phyloP scores from a whole-genome alignment of 345 rosid genomes.

The Populus pruinosa region DNA sequence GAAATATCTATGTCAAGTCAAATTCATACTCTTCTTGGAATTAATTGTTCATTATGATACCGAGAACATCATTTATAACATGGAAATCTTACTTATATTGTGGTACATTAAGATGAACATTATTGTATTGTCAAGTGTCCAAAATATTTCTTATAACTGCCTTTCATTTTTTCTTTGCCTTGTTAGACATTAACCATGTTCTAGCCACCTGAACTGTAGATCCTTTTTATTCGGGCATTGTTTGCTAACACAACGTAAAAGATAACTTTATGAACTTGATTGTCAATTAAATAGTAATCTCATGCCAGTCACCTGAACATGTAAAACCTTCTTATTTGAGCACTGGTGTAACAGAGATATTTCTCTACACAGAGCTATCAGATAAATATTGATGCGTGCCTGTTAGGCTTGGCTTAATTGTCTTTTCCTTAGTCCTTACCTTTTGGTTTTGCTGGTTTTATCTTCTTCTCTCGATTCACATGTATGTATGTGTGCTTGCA shows the following conservation, averaged over 20 bases:
- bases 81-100: neutral
- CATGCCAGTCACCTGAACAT: neutral
- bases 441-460: neutral
- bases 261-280: neutral
- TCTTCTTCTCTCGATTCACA: neutral
- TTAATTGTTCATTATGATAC: neutral
- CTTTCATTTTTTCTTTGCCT: neutral
- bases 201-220: neutral
- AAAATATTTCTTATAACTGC: neutral
- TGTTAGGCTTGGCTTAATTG: neutral
- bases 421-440: neutral
- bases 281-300: neutral
- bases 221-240: neutral
- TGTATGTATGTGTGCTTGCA: neutral
- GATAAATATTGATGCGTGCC: neutral
- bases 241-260: too few relatives aligned
- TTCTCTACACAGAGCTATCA: neutral
- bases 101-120: neutral
- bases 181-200: neutral
- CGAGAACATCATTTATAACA: neutral
- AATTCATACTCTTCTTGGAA: neutral
- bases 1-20: neutral
- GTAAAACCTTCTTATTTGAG: neutral
- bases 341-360: neutral
- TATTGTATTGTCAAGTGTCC: neutral